Conservation (phyloP, 2,329 filamentous ascomycete species). For the Beauveria sp. region DNA sequence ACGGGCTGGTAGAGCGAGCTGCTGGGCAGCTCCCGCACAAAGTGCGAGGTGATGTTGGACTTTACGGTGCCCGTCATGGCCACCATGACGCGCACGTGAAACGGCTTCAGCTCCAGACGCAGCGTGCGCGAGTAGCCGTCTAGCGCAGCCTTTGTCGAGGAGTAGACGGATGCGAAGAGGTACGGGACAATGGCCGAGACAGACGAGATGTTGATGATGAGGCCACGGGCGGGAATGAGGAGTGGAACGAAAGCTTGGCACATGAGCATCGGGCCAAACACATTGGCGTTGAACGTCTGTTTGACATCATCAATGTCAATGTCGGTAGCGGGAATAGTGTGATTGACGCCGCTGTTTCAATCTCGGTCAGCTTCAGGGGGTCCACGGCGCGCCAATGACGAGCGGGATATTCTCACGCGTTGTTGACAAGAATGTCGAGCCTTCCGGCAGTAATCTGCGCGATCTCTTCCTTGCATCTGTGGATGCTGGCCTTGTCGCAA, state of each 20-base stretch:
- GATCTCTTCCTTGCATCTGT: conserved; percentile 38
- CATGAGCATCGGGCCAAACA: conserved; percentile 51
- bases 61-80: conserved; percentile 46
- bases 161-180: conserved; percentile 46
- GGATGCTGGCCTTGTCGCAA: conserved; percentile 42
- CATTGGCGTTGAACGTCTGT: conserved; percentile 47
- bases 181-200: conserved; percentile 43
- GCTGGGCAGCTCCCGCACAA: conserved; percentile 33
- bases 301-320: conserved; percentile 45
- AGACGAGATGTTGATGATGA: conserved; percentile 51
- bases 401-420: conserved; percentile 33
- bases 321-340: conserved; percentile 44
- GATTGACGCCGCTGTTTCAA: conserved; percentile 27
- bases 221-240: conserved; percentile 41
- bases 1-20: conserved; percentile 41
- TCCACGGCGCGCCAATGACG: background rate
- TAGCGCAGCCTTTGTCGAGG: conserved; percentile 47
- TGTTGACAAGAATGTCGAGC: conserved; percentile 53
- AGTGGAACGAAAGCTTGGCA: conserved; percentile 41
- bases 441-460: conserved; percentile 40
- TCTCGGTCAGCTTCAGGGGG: background rate
- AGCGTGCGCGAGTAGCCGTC: conserved; percentile 45
- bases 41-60: conserved; percentile 40
- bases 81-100: conserved; percentile 50
- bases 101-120: conserved; percentile 45